These are phyloP conservation scores for Friedmanniomyces endolithicus DNA, from an alignment of 495 filamentous ascomycete species.

Conservation along the genomic window DNA sequence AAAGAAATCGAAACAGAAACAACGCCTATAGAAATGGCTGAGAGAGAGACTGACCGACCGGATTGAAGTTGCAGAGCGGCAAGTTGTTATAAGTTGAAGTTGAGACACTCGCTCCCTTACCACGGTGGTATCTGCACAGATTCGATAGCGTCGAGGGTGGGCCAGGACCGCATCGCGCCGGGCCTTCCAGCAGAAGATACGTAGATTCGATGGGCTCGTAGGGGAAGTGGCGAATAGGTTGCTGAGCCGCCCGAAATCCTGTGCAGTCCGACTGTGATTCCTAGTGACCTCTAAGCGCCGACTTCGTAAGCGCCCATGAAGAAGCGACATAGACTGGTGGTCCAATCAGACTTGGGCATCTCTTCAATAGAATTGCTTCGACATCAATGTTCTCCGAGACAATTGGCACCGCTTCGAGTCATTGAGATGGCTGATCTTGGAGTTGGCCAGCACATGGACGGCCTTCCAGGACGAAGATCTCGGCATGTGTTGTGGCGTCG, in stretches of 20 bases:
- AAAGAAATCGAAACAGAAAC: not conserved
- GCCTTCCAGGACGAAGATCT: too few relatives aligned
- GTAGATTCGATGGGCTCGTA: not conserved
- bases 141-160: conserved; percentile 7
- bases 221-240: not conserved
- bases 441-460: too few relatives aligned
- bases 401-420: too few relatives aligned
- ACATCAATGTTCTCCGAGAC: too few relatives aligned
- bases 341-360: not conserved
- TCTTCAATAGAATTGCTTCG: not conserved
- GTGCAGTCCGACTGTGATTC: not conserved
- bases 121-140: not conserved
- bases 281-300: conserved; percentile 2
- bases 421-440: too few relatives aligned
- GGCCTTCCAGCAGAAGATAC: not conserved
- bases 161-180: conserved; percentile 12
- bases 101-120: not conserved
- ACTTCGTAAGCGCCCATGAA: conserved; percentile 2
- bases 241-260: not conserved
- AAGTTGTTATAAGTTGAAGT: not conserved
- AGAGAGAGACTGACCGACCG: not conserved
- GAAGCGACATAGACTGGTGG: too few relatives aligned
- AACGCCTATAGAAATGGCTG: not conserved
- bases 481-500: too few relatives aligned
- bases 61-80: not conserved